Evolutionary conservation across 768 basidiomycete genomes (phyloP).

Genomic region (Fomitopsis pulvina): DNA sequence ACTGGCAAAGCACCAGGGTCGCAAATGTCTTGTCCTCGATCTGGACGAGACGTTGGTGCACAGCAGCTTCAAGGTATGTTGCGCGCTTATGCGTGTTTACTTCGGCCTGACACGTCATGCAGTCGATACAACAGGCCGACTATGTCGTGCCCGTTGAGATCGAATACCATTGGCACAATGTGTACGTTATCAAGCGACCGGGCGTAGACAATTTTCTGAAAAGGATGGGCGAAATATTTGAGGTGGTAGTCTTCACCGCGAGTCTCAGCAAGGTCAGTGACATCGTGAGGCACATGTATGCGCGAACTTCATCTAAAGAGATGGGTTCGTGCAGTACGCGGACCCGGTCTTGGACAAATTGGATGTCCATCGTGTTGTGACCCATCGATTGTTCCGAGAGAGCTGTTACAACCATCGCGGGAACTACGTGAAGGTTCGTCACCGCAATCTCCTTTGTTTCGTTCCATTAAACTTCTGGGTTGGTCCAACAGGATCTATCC

Average conservation of each 20-base stretch:
- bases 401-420: constrained; percentile 99
- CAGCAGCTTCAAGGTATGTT: constrained; percentile 90
- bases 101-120: constrained; percentile 12
- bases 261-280: constrained; percentile 86
- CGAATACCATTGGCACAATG: constrained; percentile 96
- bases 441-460: not conserved
- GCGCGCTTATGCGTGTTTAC: not conserved
- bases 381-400: constrained; percentile 93
- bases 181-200: constrained; percentile 97
- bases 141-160: constrained; percentile 99
- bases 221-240: constrained; percentile 98
- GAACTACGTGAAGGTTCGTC: constrained; percentile 92
- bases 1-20: constrained; percentile 69
- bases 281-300: constrained; percentile 5
- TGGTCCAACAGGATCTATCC: constrained; percentile 77
- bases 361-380: constrained; percentile 86
- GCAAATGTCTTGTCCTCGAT: constrained; percentile 95
- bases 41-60: constrained; percentile 96
- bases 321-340: constrained; percentile 64
- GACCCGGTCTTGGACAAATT: constrained; percentile 98
- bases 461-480: not conserved
- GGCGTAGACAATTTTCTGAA: constrained; percentile 96
- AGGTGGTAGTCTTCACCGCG: constrained; percentile 97
- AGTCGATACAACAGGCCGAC: constrained; percentile 94
- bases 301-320: not conserved